Evolutionary conservation across 768 basidiomycete genomes (phyloP), one percentile per base, ranked within the genome.

Genomic region (Lactifluus hygrophoroides): DNA sequence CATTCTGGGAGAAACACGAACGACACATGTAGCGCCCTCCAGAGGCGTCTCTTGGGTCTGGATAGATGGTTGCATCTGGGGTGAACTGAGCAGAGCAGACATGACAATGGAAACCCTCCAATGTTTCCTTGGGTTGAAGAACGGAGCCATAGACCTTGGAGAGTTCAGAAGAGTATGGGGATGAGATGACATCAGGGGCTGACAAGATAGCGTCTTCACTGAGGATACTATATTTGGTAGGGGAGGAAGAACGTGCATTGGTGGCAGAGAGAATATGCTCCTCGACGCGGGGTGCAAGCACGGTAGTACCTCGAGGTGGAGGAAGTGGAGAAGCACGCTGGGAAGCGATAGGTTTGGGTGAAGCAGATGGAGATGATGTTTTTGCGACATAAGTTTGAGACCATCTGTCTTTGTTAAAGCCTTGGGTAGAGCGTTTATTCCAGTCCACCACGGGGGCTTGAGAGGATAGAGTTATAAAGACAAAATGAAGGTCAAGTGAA

Each of bases 111-210:
- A 85, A 84, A 27, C 83, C 78, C 9, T 78, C 69, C n/a, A 91
- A 76, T 6, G 85, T 79, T 66, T 87, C 87, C 63, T 84, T 84
- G 23, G 88, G 82, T 66, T 91, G 90, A 17, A 93, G 74, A 23
- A 93, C 79, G 0, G 90, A 90, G 27, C 90, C 90, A 63, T 90
- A 92, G 5, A 86, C 90, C 70, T 90, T 93, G 43, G 89, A 82
- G 19, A 82, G 75, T 19, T 87, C 80, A 2, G 85, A 81, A 9
- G 78, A 78, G 64, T 58, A 75, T 66, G 45, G 81, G 75, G 30
- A 80, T 82, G 25, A 80, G 82, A 82, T 76, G 37, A 80, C 78
- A 27, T 79, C 72, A 27, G 81, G 68, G 32, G 78, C 75, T n/a
- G 74, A 72, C 13, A 77, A 74, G 2, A 72, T 67, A 1, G 72